These are phyloP conservation scores for Solanum gandarillasii DNA, from an alignment of 257 asterid species.

Conservation along the genomic window DNA sequence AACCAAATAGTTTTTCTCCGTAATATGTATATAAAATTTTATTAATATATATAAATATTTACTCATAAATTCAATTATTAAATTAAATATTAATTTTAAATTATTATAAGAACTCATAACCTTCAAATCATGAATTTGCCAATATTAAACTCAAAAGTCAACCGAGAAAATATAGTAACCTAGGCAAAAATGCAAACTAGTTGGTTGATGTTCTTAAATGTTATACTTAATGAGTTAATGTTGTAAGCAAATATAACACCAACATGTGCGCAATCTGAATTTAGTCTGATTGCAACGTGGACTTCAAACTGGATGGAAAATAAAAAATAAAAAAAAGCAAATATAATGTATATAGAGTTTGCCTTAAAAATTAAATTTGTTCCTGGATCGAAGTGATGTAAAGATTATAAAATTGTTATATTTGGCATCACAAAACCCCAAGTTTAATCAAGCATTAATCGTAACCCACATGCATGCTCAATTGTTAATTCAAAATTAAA, in stretches of 20 bases:
- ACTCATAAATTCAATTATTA: too few relatives aligned
- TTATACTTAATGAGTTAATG: not conserved
- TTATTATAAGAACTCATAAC: not conserved
- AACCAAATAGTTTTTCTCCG: too few relatives aligned
- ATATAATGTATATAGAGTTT: not conserved
- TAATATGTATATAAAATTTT: too few relatives aligned
- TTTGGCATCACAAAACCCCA: not conserved
- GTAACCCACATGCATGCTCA: not conserved
- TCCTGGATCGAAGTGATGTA: not conserved
- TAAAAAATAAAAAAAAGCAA: not conserved
- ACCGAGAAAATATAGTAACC: not conserved
- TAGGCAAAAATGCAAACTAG: not conserved
- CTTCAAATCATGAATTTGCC: not conserved
- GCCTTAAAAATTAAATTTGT: not conserved
- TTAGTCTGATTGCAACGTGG: not conserved
- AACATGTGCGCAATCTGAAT: too few relatives aligned
- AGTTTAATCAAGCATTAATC: not conserved
- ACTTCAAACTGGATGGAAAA: not conserved
- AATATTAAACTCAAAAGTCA: not conserved
- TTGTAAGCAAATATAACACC: not conserved
- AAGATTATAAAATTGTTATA: not conserved
- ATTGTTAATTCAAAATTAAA: not conserved
- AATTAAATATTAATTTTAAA: too few relatives aligned
- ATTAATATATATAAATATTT: too few relatives aligned
- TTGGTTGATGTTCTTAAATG: not conserved